Conservation (phyloP, 192 early-diverging fungal species). For the Backusella tuberculispora region DNA sequence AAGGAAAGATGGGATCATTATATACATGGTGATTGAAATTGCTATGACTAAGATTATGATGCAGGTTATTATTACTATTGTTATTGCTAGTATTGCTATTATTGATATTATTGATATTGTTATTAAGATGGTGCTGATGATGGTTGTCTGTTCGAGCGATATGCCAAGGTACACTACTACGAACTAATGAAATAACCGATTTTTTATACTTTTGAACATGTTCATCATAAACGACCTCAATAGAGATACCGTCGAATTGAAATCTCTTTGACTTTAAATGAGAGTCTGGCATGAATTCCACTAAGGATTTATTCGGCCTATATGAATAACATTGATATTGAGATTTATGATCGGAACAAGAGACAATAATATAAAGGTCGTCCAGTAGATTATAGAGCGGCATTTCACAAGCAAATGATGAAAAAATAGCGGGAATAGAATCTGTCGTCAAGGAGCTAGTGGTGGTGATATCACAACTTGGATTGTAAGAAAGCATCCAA, state of each 20-base stretch:
- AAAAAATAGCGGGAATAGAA: background rate
- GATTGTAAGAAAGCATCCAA: background rate
- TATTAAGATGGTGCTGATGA: too few relatives aligned
- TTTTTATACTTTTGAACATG: background rate
- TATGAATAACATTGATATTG: background rate
- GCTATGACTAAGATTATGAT: too few relatives aligned
- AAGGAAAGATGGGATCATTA: background rate
- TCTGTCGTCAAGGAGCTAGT: background rate
- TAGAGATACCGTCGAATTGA: background rate
- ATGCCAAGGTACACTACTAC: background rate
- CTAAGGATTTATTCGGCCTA: background rate
- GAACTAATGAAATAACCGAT: background rate
- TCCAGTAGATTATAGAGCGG: background rate
- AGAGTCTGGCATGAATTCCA: background rate
- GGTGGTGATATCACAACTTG: background rate
- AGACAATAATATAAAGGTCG: background rate
- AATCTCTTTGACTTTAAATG: background rate
- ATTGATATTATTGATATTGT: too few relatives aligned
- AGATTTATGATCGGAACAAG: background rate
- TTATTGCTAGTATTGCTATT: too few relatives aligned
- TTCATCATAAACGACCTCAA: background rate
- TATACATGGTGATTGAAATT: too few relatives aligned
- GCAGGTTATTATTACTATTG: too few relatives aligned
- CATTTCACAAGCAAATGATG: slow-evolving; percentile 8
- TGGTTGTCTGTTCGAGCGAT: background rate